Conservation (phyloP, 495 filamentous ascomycete genomes). For the Corynascus novoguineensis region DNA sequence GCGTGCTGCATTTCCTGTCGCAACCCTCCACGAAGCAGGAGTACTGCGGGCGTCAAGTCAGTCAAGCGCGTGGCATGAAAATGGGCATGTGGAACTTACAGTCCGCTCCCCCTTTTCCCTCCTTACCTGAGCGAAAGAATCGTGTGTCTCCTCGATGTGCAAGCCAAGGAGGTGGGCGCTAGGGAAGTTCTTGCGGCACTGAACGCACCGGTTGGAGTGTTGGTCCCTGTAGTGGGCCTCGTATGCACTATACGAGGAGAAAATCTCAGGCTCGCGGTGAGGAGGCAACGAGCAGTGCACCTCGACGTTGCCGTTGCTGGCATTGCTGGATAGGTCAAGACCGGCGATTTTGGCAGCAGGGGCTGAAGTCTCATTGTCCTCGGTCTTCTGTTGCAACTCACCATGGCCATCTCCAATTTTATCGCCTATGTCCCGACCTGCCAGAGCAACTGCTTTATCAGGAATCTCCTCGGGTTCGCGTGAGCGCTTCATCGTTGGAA, state of each 20-base stretch:
- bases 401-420: not conserved
- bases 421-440: not conserved
- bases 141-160: constrained; percentile 91
- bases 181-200: constrained; percentile 75
- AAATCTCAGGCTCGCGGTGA: constrained; percentile 61
- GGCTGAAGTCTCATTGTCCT: constrained; percentile 13
- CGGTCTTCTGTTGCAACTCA: constrained; percentile 4
- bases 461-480: constrained; percentile 44
- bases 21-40: constrained; percentile 86
- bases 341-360: constrained; percentile 41
- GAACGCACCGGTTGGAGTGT: constrained; percentile 78
- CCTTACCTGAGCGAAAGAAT: constrained; percentile 64
- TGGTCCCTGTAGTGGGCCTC: constrained; percentile 77
- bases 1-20: constrained; percentile 76
- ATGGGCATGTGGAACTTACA: constrained; percentile 45
- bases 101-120: constrained; percentile 80
- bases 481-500: constrained; percentile 46
- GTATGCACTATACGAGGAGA: constrained; percentile 73
- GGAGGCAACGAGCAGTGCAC: constrained; percentile 80
- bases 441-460: constrained; percentile 14
- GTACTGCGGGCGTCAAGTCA: constrained; percentile 51
- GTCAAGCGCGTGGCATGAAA: not conserved
- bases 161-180: constrained; percentile 65
- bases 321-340: constrained; percentile 31
- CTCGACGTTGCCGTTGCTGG: constrained; percentile 26